Conservation (phyloP, 2,329 filamentous ascomycete species). For the Venturia effusa region DNA sequence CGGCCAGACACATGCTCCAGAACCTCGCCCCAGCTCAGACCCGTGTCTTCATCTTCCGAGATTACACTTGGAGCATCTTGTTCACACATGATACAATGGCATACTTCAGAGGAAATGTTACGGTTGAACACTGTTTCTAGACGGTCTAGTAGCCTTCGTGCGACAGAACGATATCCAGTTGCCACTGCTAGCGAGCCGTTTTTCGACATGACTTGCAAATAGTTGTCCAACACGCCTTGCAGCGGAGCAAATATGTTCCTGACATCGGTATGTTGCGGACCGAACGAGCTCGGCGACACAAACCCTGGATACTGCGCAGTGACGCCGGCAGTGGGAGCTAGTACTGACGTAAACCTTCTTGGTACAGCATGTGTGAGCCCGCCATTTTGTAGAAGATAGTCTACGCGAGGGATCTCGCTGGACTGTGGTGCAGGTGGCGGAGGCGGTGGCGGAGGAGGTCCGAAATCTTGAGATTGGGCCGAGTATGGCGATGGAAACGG, state of each 20-base stretch:
- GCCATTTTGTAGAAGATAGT: slow-evolving; percentile 85
- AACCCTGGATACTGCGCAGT: slow-evolving; percentile 47
- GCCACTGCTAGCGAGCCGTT: slow-evolving; percentile 89
- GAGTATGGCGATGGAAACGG: slow-evolving; percentile 9
- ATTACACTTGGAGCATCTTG: slow-evolving; percentile 23
- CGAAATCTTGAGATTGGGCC: not conserved
- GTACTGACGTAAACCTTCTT: slow-evolving; percentile 58
- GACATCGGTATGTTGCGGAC: slow-evolving; percentile 42
- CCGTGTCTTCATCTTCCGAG: slow-evolving; percentile 48
- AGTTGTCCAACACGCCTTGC: slow-evolving; percentile 74
- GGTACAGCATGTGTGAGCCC: slow-evolving; percentile 63
- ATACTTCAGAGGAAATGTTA: slow-evolving; percentile 80
- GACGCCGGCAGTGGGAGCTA: slow-evolving; percentile 14
- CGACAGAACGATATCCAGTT: slow-evolving; percentile 91
- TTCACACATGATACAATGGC: slow-evolving; percentile 75
- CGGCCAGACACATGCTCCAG: slow-evolving; percentile 85
- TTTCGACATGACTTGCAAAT: slow-evolving; percentile 66
- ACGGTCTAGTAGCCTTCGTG: slow-evolving; percentile 75
- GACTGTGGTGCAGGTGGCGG: slow-evolving; percentile 66
- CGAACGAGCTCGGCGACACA: slow-evolving; percentile 39
- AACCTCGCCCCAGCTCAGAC: slow-evolving; percentile 90
- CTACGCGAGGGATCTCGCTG: slow-evolving; percentile 65
- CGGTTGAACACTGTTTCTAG: slow-evolving; percentile 90
- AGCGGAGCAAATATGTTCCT: slow-evolving; percentile 73
- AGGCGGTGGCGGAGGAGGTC: slow-evolving; percentile 45